These are phyloP conservation scores for Drechslera avenae DNA, from an alignment of 2,329 filamentous ascomycete species.

Conservation along the genomic window DNA sequence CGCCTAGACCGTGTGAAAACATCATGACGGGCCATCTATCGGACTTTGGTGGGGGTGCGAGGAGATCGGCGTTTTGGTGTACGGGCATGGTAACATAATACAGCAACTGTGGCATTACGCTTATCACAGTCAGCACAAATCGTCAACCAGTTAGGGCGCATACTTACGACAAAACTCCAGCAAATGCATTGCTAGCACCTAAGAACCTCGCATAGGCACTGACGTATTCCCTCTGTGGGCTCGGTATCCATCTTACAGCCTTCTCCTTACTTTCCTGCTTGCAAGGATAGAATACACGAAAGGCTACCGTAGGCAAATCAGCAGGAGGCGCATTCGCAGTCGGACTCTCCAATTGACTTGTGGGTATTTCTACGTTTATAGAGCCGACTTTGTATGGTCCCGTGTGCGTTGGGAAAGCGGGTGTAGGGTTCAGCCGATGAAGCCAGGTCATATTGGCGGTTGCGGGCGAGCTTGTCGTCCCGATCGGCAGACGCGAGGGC, in stretches of 20 bases:
- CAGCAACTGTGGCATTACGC: slow-evolving; percentile 69
- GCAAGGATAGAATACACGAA: slow-evolving; percentile 78
- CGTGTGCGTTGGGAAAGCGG: slow-evolving; percentile 74
- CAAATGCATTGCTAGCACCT: slow-evolving; percentile 62
- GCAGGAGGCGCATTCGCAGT: slow-evolving; percentile 59
- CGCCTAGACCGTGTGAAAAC: slow-evolving; percentile 85
- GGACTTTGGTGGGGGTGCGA: slow-evolving; percentile 53
- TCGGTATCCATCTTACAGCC: slow-evolving; percentile 75
- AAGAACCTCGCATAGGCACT: slow-evolving; percentile 78
- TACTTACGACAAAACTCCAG: slow-evolving; percentile 48
- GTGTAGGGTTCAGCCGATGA: slow-evolving; percentile 66
- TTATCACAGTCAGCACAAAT: not conserved
- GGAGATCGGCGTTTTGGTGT: slow-evolving; percentile 70
- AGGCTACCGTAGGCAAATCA: slow-evolving; percentile 72
- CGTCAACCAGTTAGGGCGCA: not conserved
- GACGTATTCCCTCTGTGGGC: slow-evolving; percentile 74
- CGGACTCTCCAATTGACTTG: slow-evolving; percentile 54
- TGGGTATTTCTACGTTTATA: slow-evolving; percentile 78
- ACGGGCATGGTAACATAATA: slow-evolving; percentile 76
- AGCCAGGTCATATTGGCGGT: slow-evolving; percentile 49
- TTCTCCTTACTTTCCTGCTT: slow-evolving; percentile 52
- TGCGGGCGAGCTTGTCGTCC: slow-evolving; percentile 12
- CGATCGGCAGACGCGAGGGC: slow-evolving; percentile 16
- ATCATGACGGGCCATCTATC: slow-evolving; percentile 78
- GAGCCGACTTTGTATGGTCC: slow-evolving; percentile 81